phyloP scores from a whole-genome alignment of 1,284 basidiomycete genomes.

The Hortiboletus rubellus region DNA sequence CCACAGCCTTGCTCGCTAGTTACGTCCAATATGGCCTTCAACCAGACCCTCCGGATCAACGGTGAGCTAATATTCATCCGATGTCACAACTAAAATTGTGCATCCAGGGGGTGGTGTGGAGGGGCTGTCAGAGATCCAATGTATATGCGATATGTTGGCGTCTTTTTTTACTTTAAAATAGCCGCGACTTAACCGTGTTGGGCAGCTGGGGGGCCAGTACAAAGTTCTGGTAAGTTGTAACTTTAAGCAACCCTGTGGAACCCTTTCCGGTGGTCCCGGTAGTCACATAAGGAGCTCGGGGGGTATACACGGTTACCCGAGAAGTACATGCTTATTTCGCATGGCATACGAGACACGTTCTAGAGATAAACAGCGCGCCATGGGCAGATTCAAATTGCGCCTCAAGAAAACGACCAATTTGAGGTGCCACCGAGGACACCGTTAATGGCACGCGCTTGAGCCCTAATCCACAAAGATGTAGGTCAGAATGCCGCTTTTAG shows the following conservation, averaged over 20 bases:
- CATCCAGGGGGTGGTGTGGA: constrained; percentile 1
- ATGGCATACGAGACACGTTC: constrained; percentile 4
- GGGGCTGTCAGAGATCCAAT: background rate
- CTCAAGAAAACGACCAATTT: constrained; percentile 14
- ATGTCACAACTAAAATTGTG: constrained; percentile 30
- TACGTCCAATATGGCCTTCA: constrained; percentile 2
- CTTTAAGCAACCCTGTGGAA: constrained; percentile 8
- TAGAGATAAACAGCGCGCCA: constrained; percentile 23
- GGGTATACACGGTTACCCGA: background rate
- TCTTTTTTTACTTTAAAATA: background rate
- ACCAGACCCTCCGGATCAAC: constrained; percentile 5
- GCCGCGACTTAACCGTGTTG: background rate
- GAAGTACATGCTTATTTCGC: constrained; percentile 3
- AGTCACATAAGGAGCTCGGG: background rate
- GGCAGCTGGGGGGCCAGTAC: background rate
- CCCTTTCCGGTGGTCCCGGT: constrained; percentile 2
- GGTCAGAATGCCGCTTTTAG: constrained; percentile 16
- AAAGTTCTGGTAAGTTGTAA: constrained; percentile 16
- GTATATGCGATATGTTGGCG: background rate
- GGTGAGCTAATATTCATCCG: constrained; percentile 6
- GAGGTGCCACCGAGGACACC: constrained; percentile 13
- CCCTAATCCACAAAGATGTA: constrained; percentile 7
- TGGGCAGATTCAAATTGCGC: constrained; percentile 23
- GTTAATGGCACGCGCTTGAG: constrained; percentile 3
- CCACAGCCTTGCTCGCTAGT: constrained; percentile 13